Conservation (phyloP, 2,329 filamentous ascomycete species). For the Davidsoniella australis region DNA sequence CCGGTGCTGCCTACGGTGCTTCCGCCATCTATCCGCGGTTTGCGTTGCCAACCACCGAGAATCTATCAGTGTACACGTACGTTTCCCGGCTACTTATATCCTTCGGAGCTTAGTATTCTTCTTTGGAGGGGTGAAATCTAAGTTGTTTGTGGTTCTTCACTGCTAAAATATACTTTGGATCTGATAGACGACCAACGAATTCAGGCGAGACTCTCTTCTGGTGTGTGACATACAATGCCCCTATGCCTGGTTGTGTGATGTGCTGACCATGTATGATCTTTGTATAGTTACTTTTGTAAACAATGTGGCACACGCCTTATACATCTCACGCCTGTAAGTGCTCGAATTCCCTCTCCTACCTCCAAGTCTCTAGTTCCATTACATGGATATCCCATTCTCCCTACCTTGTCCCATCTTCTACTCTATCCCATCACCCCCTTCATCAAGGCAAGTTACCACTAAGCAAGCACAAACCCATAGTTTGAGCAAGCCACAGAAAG, state of each 20-base stretch:
- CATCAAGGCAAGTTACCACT: no score
- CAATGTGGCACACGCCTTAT: conserved; percentile 48
- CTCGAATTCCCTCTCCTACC: background rate
- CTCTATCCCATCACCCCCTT: no score
- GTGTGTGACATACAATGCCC: conserved; percentile 20
- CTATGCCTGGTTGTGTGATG: background rate
- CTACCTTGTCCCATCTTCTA: no score
- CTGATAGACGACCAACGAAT: conserved; percentile 34
- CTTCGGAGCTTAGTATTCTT: no score
- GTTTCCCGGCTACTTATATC: conserved; percentile 16
- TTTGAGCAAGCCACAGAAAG: no score
- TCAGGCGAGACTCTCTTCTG: conserved; percentile 42
- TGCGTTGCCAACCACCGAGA: conserved; percentile 30
- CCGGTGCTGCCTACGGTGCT: conserved; percentile 48
- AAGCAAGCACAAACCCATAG: no score
- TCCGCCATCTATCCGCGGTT: conserved; percentile 57
- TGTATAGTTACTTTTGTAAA: conserved; percentile 44
- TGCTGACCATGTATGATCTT: conserved; percentile 1
- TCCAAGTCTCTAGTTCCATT: background rate
- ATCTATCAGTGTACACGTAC: conserved; percentile 38
- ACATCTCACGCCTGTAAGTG: conserved; percentile 39
- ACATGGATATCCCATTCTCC: no score
- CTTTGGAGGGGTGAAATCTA: no score
- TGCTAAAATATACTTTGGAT: background rate
- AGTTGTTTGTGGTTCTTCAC: background rate